Conservation (phyloP, 2,329 filamentous ascomycete species). For the Penicillium sp. region DNA sequence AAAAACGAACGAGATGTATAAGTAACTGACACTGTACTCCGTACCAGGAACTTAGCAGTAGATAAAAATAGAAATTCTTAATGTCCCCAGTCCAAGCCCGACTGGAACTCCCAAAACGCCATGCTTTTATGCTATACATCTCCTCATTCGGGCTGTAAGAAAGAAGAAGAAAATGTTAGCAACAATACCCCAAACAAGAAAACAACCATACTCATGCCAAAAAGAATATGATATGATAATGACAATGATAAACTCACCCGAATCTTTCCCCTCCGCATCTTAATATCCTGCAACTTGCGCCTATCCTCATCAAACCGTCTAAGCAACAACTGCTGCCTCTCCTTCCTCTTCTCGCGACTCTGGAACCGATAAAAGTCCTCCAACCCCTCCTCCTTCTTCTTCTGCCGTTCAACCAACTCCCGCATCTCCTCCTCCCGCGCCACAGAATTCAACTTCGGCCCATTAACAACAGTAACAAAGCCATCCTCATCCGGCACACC, state of each 20-base stretch:
- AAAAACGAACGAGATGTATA: slow-evolving; percentile 1
- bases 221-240: neutral
- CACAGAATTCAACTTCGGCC: slow-evolving; percentile 73
- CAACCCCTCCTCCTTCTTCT: slow-evolving; percentile 68
- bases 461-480: slow-evolving; percentile 88
- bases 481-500: slow-evolving; percentile 92
- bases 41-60: slow-evolving; percentile 19
- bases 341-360: slow-evolving; percentile 78
- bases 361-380: slow-evolving; percentile 86
- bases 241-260: slow-evolving; percentile 45
- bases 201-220: neutral
- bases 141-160: slow-evolving; percentile 44
- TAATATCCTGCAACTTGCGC: slow-evolving; percentile 73
- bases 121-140: slow-evolving; percentile 27
- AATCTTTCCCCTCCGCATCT: slow-evolving; percentile 68
- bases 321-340: slow-evolving; percentile 71
- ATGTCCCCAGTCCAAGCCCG: slow-evolving; percentile 5
- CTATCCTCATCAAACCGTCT: slow-evolving; percentile 78
- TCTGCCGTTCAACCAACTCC: slow-evolving; percentile 62
- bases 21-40: slow-evolving; percentile 30
- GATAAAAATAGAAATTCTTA: slow-evolving; percentile 2
- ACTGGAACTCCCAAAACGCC: slow-evolving; percentile 39
- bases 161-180: slow-evolving; percentile 23
- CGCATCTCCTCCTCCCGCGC: slow-evolving; percentile 75
- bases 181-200: neutral